phyloP scores from a whole-genome alignment of 2,329 filamentous ascomycete genomes.

The Kalmusia sp. region DNA sequence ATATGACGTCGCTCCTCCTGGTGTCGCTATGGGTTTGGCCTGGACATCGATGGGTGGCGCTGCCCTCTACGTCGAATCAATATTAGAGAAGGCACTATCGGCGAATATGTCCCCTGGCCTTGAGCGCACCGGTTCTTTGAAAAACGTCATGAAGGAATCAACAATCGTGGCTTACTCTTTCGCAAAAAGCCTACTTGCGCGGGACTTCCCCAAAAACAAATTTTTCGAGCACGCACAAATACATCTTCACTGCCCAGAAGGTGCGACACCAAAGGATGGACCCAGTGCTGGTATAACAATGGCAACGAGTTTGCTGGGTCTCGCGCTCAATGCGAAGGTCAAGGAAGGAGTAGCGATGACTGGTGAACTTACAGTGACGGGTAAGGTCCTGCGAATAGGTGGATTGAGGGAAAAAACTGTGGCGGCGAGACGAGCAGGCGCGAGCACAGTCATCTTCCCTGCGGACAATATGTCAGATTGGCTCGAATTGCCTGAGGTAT shows the following conservation, averaged over 20 bases:
- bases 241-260: slow-evolving; percentile 95
- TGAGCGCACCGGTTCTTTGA: slow-evolving; percentile 93
- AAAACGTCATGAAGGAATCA: slow-evolving; percentile 98
- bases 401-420: slow-evolving; percentile 97
- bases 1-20: slow-evolving; percentile 91
- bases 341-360: slow-evolving; percentile 96
- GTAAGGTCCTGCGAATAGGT: slow-evolving; percentile 94
- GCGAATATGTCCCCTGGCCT: slow-evolving; percentile 77
- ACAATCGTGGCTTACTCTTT: slow-evolving; percentile 96
- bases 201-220: slow-evolving; percentile 84
- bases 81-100: slow-evolving; percentile 82
- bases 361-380: slow-evolving; percentile 93
- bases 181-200: slow-evolving; percentile 86
- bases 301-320: slow-evolving; percentile 88
- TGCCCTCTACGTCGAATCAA: slow-evolving; percentile 96
- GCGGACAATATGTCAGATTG: slow-evolving; percentile 96
- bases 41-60: slow-evolving; percentile 98
- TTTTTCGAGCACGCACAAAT: slow-evolving; percentile 97
- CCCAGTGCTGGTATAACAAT: slow-evolving; percentile 88
- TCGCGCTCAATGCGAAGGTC: slow-evolving; percentile 80
- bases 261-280: slow-evolving; percentile 92
- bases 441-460: slow-evolving; percentile 93
- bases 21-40: slow-evolving; percentile 96
- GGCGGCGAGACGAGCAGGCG: slow-evolving; percentile 88
- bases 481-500: slow-evolving; percentile 94